These are phyloP conservation scores for Mycena maculata DNA, from an alignment of 768 basidiomycete genomes.

Conservation along the genomic window DNA sequence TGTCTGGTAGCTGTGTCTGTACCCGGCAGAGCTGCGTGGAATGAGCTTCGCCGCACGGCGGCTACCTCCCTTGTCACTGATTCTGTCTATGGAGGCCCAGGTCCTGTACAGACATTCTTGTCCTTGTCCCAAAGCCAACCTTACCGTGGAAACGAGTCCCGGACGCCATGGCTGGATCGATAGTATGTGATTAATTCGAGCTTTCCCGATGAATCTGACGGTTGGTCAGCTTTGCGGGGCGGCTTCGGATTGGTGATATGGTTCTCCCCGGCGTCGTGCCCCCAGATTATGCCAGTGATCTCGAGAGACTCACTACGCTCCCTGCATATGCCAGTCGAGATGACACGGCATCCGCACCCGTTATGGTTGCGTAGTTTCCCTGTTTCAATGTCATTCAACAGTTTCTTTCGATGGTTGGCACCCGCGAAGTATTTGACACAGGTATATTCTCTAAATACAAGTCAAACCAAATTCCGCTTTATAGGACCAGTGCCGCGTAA, in stretches of 20 bases:
- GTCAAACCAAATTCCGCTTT: neutral
- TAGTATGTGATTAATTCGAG: conserved; percentile 11
- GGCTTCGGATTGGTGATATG: neutral
- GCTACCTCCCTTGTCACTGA: conserved; percentile 10
- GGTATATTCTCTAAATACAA: neutral
- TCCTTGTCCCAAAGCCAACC: conserved; percentile 17
- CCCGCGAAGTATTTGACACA: neutral
- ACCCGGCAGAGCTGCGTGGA: conserved; percentile 27
- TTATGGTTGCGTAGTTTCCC: neutral
- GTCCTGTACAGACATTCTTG: conserved; percentile 21
- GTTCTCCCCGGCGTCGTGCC: neutral
- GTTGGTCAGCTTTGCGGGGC: conserved; percentile 3
- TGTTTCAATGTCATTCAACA: too few species aligned
- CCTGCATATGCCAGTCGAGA: conserved; percentile 14
- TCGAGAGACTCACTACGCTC: neutral
- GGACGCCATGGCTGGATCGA: conserved; percentile 22
- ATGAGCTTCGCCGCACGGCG: conserved; percentile 24
- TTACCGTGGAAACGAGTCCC: neutral
- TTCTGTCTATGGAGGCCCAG: conserved; percentile 32
- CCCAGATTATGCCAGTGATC: neutral
- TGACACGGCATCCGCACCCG: neutral
- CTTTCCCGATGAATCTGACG: neutral
- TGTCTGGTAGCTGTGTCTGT: conserved; percentile 16
- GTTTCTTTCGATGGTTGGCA: neutral
- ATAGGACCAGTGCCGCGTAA: neutral